Base-by-base conservation (phyloP, 1,284 basidiomycete genomes). In the Trametes pubescens region DNA sequence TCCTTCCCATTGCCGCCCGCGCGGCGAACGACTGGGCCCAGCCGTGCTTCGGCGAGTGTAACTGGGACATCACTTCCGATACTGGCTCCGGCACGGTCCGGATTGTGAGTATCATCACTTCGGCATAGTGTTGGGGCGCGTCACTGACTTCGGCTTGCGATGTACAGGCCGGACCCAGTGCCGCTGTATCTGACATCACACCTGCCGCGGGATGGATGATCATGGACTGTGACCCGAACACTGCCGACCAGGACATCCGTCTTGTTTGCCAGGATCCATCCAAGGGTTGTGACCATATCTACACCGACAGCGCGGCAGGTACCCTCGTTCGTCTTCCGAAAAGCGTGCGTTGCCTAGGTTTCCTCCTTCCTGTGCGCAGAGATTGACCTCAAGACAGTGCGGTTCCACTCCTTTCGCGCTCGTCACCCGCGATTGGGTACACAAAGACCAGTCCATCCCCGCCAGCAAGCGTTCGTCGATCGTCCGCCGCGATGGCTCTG, bases 241-340 rank as follows among this genome's bases (percentile, higher is more conserved):
- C 73, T 1, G 67, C 76, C 7, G 63, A 75, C 21, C 84, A 86
- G 65, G 78, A 82, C 53, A 80, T 87, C 54, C 80, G 82, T 10
- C 74, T 84, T 16, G 82, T 84, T 2, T 86, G 85, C 71, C 73
- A 61, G 18, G 73, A 72, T 43, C 73, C 76, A 29, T 68, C 73
- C 44, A 67, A 72, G 7, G 73, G 74, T 6, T 87, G 85, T 68
- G 75, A 74, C 24, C 83, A 85, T 65, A 72, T 86, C 11, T 81
- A 79, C 65, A 71, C 80, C 44, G 73, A 74, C 40, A 82, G 82
- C 21, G 81, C 84, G 0, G 81, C 77, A 26, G 79, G 80, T 54
- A 86, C 83, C 64, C 73, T 87, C 32, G 83, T 86, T 24, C 80
- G 85, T 21, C 71, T 86, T 9, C 84, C 85, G 5, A 77, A 85